Conservation (phyloP, 345 rosid genomes). For the Arabis alpina region DNA sequence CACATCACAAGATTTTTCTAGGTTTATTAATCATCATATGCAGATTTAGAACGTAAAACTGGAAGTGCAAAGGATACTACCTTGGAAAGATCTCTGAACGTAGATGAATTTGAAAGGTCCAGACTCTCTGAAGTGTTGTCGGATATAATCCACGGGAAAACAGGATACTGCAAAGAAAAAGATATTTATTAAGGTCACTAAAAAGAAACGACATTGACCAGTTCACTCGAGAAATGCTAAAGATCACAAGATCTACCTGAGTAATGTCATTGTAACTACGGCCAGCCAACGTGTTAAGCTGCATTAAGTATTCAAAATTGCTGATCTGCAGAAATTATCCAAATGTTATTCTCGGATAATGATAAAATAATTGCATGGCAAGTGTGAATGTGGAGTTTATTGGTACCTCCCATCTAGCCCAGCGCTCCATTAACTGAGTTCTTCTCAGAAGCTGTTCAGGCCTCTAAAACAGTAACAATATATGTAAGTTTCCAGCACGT, state of each 20-base stretch:
- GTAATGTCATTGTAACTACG: constrained; percentile 99
- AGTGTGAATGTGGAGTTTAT: constrained; percentile 36
- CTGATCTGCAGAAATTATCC: constrained; percentile 72
- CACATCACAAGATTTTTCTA: constrained; percentile 31
- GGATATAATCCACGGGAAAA: constrained; percentile 97
- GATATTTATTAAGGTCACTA: constrained; percentile 19
- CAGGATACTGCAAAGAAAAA: constrained; percentile 86
- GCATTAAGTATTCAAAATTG: constrained; percentile 98
- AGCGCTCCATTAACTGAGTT: constrained; percentile 95
- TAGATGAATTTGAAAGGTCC: constrained; percentile 84
- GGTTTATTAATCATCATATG: constrained; percentile 32
- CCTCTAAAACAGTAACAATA: constrained; percentile 58
- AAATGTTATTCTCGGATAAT: constrained; percentile 21
- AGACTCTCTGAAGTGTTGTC: constrained; percentile 75
- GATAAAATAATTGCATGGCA: constrained; percentile 25
- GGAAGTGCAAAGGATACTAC: constrained; percentile 50
- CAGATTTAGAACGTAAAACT: constrained; percentile 21
- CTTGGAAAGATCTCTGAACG: constrained; percentile 96
- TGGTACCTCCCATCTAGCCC: constrained; percentile 99
- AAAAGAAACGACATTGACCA: constrained; percentile 11
- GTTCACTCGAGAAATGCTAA: constrained; percentile 7
- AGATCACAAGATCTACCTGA: constrained; percentile 60
- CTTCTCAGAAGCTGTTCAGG: constrained; percentile 96
- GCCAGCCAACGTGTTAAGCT: constrained; percentile 95
- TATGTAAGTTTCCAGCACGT: constrained; percentile 34